Evolutionary conservation across 2,329 filamentous ascomycete genomes (phyloP), one percentile per base, ranked within the genome.

Genomic region (Colletotrichum melonis): DNA sequence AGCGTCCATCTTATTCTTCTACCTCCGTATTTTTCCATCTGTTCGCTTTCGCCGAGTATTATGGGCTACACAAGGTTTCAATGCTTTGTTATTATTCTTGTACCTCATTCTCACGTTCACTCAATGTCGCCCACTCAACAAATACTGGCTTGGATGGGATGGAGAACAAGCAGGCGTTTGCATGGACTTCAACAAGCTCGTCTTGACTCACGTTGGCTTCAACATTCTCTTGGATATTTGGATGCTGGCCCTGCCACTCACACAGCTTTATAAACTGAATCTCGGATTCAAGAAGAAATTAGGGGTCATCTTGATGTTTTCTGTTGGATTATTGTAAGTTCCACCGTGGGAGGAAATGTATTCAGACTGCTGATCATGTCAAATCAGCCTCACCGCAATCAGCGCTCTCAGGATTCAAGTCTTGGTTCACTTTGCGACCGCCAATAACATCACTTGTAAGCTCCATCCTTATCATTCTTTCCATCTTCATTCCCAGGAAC

Each of bases 101-200:
- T 78, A 76, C 2, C 16, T 77, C 16, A 77, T 82, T 58, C 63
- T 82, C 19, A 76, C 75, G 24, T 77, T 79, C 9, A 76, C 79
- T 24, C 71, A 70, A 19, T 85, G 82, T 70, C 77, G 69, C 8
- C 83, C 82, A 4, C 76, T 84, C 49, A 76, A 78, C 4, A 78
- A 78, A 56, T 81, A 79, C 55, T 84, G 82, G 82, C 56, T 77
- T 76, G 12, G 79, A 75, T 24, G 81, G 82, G 16, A 73, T 76
- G 6, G 84, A 79, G 67, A 80, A 80, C 28, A 78, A 80, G 76
- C 76, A 79, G 60, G 76, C 76, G 57, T 55, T n/a, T 69, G 66
- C 16, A 35, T 77, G 58, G 78, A 77, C n/a, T 82, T 78, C 72
- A 75, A 78, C 26, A 57, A 76, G 46, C 80, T 80, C 5, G 80